These are phyloP conservation scores for Nannochloris sp. DNA, from an alignment of 139 green algal species.

Conservation along the genomic window DNA sequence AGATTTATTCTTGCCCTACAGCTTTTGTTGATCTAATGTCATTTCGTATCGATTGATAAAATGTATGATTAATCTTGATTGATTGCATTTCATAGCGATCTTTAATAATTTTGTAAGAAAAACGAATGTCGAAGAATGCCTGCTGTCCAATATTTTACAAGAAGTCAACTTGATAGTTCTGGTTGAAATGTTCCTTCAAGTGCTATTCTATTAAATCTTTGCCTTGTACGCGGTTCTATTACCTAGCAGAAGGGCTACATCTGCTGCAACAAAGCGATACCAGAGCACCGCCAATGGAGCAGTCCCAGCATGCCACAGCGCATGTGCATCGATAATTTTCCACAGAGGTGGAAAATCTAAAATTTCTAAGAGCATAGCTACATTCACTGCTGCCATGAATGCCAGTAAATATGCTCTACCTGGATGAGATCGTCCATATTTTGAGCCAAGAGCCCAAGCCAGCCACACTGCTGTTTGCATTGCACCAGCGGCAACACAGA, in stretches of 20 bases:
- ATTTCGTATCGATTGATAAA: no score
- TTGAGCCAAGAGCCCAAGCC: conserved; percentile 20
- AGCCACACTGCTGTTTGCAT: conserved; percentile 41
- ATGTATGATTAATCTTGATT: no score
- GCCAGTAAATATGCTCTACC: conserved; percentile 25
- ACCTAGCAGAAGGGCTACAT: conserved; percentile 10
- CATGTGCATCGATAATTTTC: conserved; percentile 70
- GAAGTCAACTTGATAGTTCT: not conserved
- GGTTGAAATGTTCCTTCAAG: not conserved
- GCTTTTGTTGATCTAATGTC: not conserved
- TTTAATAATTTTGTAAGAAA: no score
- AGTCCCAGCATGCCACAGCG: conserved; percentile 74
- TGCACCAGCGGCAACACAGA: conserved; percentile 57
- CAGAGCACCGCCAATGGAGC: conserved; percentile 60
- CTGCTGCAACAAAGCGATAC: conserved; percentile 50
- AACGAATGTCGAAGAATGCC: no score
- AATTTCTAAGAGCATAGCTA: conserved; percentile 65
- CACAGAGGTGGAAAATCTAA: conserved; percentile 75
- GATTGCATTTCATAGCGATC: no score
- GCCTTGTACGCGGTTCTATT: no score
- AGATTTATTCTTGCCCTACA: not conserved
- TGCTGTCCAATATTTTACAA: no score
- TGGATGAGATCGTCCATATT: conserved; percentile 19
- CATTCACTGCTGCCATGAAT: conserved; percentile 52
- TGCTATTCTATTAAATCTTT: not conserved